Evolutionary conservation across 202 grass and related monocot genomes (phyloP).

Genomic region (Panicum virgatum): DNA sequence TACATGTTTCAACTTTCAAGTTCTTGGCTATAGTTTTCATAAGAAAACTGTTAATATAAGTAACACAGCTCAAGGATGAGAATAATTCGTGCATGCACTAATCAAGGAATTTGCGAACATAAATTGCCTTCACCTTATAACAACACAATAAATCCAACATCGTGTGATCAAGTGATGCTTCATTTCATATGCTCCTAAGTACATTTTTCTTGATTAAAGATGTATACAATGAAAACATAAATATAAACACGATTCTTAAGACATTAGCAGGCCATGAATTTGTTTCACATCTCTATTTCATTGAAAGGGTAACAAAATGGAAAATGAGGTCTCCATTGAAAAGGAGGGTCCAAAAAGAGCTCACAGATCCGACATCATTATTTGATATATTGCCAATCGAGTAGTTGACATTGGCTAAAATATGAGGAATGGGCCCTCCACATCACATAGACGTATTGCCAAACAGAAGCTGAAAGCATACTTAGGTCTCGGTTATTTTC

Average conservation of each 20-base stretch:
- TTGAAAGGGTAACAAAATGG: neutral
- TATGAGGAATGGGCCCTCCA: neutral
- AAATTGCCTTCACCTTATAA: neutral
- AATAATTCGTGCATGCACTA: slow-evolving; percentile 15
- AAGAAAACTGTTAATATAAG: slow-evolving; percentile 8
- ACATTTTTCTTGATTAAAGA: slow-evolving; percentile 13
- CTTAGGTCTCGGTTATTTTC: neutral
- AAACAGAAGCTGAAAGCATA: neutral
- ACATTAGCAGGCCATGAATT: neutral
- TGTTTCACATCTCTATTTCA: slow-evolving; percentile 7
- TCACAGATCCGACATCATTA: neutral
- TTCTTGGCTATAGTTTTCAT: neutral
- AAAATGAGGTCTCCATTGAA: neutral
- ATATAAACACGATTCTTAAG: neutral
- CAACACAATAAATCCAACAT: slow-evolving; percentile 1
- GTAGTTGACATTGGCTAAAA: slow-evolving; percentile 11
- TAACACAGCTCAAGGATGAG: slow-evolving; percentile 8
- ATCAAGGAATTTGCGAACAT: neutral
- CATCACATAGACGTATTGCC: slow-evolving; percentile 12
- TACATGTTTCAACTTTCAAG: slow-evolving; percentile 2
- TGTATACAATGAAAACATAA: neutral
- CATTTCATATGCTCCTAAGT: neutral
- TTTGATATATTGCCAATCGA: neutral
- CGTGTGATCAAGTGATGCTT: neutral
- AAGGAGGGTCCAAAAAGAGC: neutral